phyloP scores from a whole-genome alignment of 176 grass and related monocot species.

The Saccharum spontaneum region DNA sequence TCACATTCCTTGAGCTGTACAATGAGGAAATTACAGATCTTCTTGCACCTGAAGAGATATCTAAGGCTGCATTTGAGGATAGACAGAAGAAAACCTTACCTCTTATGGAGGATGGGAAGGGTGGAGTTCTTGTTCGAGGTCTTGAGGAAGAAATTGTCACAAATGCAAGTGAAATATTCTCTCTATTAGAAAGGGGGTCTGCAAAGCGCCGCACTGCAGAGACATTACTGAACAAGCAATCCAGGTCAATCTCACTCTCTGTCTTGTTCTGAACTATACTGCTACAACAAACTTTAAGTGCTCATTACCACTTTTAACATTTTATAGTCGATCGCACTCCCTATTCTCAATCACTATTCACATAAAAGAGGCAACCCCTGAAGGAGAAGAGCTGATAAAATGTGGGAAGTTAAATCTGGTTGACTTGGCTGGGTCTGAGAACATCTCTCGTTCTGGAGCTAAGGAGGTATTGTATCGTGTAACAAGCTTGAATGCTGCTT shows the following conservation, averaged over 20 bases:
- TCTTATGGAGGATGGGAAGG: slow-evolving; percentile 99
- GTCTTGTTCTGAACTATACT: slow-evolving; percentile 6
- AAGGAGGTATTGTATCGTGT: slow-evolving; percentile 64
- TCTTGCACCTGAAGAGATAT: slow-evolving; percentile 89
- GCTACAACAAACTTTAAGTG: slow-evolving; percentile 3
- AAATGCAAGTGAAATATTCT: slow-evolving; percentile 79
- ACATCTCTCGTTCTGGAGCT: slow-evolving; percentile 95
- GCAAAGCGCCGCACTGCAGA: slow-evolving; percentile 94
- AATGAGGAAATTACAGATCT: slow-evolving; percentile 99
- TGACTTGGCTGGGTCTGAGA: slow-evolving; percentile 95
- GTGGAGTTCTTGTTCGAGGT: slow-evolving; percentile 91
- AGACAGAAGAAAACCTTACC: slow-evolving; percentile 81
- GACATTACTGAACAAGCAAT: slow-evolving; percentile 97
- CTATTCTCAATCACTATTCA: slow-evolving; percentile 98
- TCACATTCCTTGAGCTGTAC: slow-evolving; percentile 94
- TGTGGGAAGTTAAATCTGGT: slow-evolving; percentile 96
- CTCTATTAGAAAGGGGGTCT: slow-evolving; percentile 93
- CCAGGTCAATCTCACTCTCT: slow-evolving; percentile 55
- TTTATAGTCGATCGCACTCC: slow-evolving; percentile 96
- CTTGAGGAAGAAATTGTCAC: slow-evolving; percentile 97
- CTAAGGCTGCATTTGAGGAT: slow-evolving; percentile 74
- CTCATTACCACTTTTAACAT: slow-evolving; percentile 25
- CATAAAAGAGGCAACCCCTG: slow-evolving; percentile 98
- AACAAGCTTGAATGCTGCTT: background rate
- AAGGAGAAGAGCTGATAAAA: slow-evolving; percentile 98